Evolutionary conservation across 345 rosid species (phyloP).

Genomic region (Clausena lansium): DNA sequence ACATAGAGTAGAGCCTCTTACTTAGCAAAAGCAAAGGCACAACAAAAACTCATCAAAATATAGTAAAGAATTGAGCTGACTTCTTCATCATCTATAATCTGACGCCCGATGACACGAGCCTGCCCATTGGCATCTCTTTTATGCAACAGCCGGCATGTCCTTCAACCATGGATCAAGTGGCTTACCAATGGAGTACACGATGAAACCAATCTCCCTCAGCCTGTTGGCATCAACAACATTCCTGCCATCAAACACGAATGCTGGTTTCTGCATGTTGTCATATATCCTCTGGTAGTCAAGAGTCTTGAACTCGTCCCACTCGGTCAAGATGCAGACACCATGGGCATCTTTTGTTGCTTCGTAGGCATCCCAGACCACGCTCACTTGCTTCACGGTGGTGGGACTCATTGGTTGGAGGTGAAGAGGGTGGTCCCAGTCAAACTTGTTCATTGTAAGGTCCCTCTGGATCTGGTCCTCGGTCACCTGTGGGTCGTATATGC

Average conservation of each 20-base stretch:
- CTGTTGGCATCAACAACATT: conserved; percentile 55
- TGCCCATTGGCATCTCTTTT: conserved; percentile 7
- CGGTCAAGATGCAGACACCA: conserved; percentile 80
- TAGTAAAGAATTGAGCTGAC: conserved; percentile 30
- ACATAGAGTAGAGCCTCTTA: conserved; percentile 19
- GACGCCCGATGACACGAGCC: background rate
- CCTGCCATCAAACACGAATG: conserved; percentile 85
- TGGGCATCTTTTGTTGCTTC: conserved; percentile 83
- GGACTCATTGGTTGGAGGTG: conserved; percentile 97
- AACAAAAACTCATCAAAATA: conserved; percentile 15
- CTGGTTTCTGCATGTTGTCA: conserved; percentile 89
- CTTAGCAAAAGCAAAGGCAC: conserved; percentile 28
- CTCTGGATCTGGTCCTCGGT: conserved; percentile 85
- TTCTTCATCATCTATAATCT: conserved; percentile 18
- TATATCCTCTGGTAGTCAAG: conserved; percentile 74
- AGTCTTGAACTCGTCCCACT: conserved; percentile 93
- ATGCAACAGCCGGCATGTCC: conserved; percentile 95
- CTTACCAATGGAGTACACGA: conserved; percentile 89
- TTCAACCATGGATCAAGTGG: conserved; percentile 89
- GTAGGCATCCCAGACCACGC: conserved; percentile 71
- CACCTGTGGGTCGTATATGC: conserved; percentile 93
- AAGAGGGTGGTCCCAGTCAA: conserved; percentile 92
- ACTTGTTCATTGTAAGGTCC: conserved; percentile 86
- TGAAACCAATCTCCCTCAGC: conserved; percentile 86
- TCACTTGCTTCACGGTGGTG: conserved; percentile 74